Conservation (phyloP, 495 filamentous ascomycete genomes). For the Parathielavia hyrcaniae region DNA sequence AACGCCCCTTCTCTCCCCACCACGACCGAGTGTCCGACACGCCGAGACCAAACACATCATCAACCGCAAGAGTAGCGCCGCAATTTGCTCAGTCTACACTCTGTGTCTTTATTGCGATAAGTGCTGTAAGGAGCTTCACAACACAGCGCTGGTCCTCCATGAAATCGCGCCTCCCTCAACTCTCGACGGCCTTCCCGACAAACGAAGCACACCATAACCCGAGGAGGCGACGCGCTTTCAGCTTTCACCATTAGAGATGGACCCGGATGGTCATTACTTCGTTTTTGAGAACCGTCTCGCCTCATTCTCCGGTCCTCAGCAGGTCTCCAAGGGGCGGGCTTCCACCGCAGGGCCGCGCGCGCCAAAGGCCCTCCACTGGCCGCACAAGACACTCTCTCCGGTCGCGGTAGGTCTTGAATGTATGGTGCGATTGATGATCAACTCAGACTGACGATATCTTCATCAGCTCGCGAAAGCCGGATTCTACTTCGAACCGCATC, state of each 20-base stretch:
- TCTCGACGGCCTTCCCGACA: not conserved
- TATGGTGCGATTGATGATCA: not conserved
- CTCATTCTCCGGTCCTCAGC: conserved; percentile 57
- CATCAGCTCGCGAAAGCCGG: conserved; percentile 78
- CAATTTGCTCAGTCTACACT: not conserved
- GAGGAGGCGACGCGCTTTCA: conserved; percentile 9
- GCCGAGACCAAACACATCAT: not conserved
- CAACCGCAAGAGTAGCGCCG: not conserved
- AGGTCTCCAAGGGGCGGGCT: conserved; percentile 54
- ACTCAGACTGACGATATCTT: conserved; percentile 10
- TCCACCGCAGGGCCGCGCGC: conserved; percentile 50
- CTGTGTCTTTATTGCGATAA: not conserved
- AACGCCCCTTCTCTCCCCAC: conserved; percentile 13
- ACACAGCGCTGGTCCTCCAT: not conserved
- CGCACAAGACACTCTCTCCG: conserved; percentile 60
- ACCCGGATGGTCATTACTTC: conserved; percentile 37
- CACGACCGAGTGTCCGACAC: not conserved
- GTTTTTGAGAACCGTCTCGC: conserved; percentile 67
- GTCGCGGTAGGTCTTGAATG: conserved; percentile 49
- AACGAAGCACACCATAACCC: not conserved
- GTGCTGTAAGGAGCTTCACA: not conserved
- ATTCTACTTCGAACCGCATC: conserved; percentile 76
- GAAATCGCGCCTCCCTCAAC: conserved; percentile 1
- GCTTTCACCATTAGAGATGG: conserved; percentile 21
- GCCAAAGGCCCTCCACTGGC: conserved; percentile 62